phyloP scores from a whole-genome alignment of 805 yeast species.

The Ogataea trehalophila region DNA sequence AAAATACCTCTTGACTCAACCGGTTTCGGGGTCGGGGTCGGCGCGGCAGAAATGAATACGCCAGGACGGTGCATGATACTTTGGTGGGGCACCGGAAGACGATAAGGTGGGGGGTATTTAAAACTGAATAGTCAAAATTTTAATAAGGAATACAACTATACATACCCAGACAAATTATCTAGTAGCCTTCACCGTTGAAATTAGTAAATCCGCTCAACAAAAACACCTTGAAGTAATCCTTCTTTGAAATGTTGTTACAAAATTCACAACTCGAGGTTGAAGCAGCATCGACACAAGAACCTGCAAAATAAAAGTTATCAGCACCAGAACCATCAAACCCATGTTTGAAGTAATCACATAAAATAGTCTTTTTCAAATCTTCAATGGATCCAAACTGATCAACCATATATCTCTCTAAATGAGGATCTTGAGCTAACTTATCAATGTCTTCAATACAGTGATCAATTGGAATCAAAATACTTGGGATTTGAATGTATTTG shows the following conservation, averaged over 20 bases:
- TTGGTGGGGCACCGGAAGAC: no score
- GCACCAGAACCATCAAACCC: slow-evolving; percentile 81
- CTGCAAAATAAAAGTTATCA: slow-evolving; percentile 78
- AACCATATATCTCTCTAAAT: slow-evolving; percentile 46
- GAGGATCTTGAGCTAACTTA: slow-evolving; percentile 42
- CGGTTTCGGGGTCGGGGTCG: no score
- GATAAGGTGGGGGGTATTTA: no score
- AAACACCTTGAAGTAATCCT: slow-evolving; percentile 57
- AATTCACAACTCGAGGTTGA: slow-evolving; percentile 81
- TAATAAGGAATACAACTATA: background rate
- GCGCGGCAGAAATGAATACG: no score
- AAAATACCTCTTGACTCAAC: no score
- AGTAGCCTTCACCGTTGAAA: slow-evolving; percentile 72
- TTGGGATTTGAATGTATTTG: slow-evolving; percentile 76
- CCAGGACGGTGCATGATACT: no score
- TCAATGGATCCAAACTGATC: slow-evolving; percentile 53
- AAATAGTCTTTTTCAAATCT: slow-evolving; percentile 43
- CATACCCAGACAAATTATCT: background rate
- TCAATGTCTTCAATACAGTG: slow-evolving; percentile 52
- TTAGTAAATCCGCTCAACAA: slow-evolving; percentile 68
- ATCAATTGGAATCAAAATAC: slow-evolving; percentile 70
- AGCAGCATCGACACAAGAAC: slow-evolving; percentile 80
- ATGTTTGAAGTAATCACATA: slow-evolving; percentile 50
- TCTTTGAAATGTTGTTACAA: slow-evolving; percentile 65
- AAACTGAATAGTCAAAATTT: background rate